phyloP scores from a whole-genome alignment of 805 yeast genomes.

The Yamadazyma akitaensis region DNA sequence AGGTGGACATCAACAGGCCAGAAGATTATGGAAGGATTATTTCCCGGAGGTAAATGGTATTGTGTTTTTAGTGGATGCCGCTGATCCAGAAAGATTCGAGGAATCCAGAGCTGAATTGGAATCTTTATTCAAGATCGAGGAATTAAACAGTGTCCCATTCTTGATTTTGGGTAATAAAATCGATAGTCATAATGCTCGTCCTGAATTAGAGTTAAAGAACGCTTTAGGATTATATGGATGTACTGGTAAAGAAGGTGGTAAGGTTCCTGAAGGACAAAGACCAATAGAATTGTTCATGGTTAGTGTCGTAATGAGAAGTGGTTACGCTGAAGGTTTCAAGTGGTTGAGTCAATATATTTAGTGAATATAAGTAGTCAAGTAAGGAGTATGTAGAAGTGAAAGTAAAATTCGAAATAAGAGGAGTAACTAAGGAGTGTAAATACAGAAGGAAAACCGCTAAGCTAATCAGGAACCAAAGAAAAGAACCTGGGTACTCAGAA shows the following conservation, averaged over 20 bases:
- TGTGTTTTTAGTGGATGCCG: slow-evolving; percentile 94
- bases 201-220: slow-evolving; percentile 89
- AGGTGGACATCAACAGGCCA: slow-evolving; percentile 98
- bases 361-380: neutral
- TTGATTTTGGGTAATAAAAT: slow-evolving; percentile 94
- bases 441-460: too few species aligned
- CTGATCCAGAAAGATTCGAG: slow-evolving; percentile 91
- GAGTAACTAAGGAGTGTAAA: neutral
- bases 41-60: slow-evolving; percentile 99
- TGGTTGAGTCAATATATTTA: slow-evolving; percentile 96
- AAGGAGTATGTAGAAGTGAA: neutral
- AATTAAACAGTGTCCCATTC: slow-evolving; percentile 85
- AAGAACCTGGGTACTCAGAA: too few species aligned
- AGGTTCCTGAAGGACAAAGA: slow-evolving; percentile 68
- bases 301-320: slow-evolving; percentile 97
- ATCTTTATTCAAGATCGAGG: slow-evolving; percentile 88
- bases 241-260: slow-evolving; percentile 76
- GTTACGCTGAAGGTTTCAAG: slow-evolving; percentile 97
- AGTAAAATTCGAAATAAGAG: neutral
- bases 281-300: slow-evolving; percentile 98
- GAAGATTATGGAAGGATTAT: slow-evolving; percentile 98
- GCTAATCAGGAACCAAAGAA: too few species aligned
- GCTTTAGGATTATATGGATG: slow-evolving; percentile 81
- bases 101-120: slow-evolving; percentile 96
- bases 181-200: slow-evolving; percentile 89